A percentile compares a stretch with the other conserved stretches of the same genome.
Conservation (phyloP, 768 basidiomycete genomes). For the Pleurotus cornucopiae region DNA sequence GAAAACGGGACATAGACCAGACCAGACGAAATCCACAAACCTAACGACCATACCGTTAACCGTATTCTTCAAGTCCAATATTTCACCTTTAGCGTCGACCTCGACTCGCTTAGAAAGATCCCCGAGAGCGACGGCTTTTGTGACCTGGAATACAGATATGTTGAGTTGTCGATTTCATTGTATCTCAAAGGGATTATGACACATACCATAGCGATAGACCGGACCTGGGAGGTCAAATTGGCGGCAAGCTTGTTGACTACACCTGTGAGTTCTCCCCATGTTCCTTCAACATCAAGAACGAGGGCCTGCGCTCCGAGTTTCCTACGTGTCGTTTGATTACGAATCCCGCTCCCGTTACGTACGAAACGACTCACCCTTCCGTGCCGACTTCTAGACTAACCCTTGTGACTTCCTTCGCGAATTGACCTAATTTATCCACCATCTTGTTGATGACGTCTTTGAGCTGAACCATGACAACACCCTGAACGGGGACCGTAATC, state of each 20-base stretch:
- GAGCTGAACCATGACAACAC: conserved; percentile 75
- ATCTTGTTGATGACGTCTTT: conserved; percentile 76
- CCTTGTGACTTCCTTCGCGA: conserved; percentile 86
- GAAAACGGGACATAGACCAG: not conserved
- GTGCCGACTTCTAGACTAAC: conserved; percentile 81
- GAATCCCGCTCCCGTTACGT: too few species aligned
- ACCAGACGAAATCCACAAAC: not conserved
- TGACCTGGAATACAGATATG: conserved; percentile 77
- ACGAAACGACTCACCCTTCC: conserved; percentile 45
- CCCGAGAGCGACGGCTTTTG: conserved; percentile 88
- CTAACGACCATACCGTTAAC: conserved; percentile 56
- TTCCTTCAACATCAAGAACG: conserved; percentile 83
- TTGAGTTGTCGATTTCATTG: too few species aligned
- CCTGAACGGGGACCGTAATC: conserved; percentile 75
- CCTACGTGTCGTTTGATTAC: conserved; percentile 27
- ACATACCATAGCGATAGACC: conserved; percentile 6
- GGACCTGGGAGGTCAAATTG: conserved; percentile 68
- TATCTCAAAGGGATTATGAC: not conserved
- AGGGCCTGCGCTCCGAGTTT: conserved; percentile 83
- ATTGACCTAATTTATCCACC: conserved; percentile 68
- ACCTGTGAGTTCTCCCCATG: conserved; percentile 77
- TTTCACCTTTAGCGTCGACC: conserved; percentile 87
- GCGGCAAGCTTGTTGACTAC: conserved; percentile 79
- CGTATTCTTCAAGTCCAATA: conserved; percentile 70
- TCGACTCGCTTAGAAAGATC: conserved; percentile 88